Conservation (phyloP, 495 filamentous ascomycete genomes). For the Hypoxylon lienhwacheense region DNA sequence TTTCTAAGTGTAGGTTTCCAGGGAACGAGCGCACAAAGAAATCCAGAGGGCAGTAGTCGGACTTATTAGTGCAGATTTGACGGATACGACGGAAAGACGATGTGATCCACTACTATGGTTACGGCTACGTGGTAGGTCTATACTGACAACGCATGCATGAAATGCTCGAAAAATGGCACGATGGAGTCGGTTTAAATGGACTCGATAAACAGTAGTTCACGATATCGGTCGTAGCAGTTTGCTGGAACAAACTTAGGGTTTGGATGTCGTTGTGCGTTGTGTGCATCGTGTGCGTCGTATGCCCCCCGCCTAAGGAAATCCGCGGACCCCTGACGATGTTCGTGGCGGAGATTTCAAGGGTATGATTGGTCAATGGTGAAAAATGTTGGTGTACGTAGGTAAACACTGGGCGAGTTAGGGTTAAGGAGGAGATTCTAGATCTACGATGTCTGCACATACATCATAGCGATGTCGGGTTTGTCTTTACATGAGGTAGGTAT, state of each 20-base stretch:
- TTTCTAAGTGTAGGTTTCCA: too few species aligned
- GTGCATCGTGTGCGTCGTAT: too few species aligned
- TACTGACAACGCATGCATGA: constrained; percentile 26
- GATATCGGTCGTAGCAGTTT: constrained; percentile 25
- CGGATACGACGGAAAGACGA: constrained; percentile 23
- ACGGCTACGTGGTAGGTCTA: constrained; percentile 12
- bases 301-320: constrained; percentile 15
- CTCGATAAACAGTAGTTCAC: constrained; percentile 21
- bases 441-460: not conserved
- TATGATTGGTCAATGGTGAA: constrained; percentile 27
- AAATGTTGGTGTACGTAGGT: constrained; percentile 27
- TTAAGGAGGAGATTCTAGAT: constrained; percentile 1
- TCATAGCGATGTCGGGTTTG: constrained; percentile 29
- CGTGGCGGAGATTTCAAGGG: constrained; percentile 22
- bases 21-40: not conserved
- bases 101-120: constrained; percentile 18
- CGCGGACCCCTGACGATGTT: not conserved
- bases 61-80: constrained; percentile 22
- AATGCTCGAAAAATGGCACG: constrained; percentile 24
- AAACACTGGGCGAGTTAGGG: constrained; percentile 13
- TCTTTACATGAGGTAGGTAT: not conserved
- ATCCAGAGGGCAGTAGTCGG: not conserved
- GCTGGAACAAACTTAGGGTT: constrained; percentile 14
- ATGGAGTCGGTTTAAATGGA: too few species aligned
- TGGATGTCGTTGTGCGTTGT: too few species aligned